phyloP scores from a whole-genome alignment of 805 yeast genomes.

The Komagataella ulmi region DNA sequence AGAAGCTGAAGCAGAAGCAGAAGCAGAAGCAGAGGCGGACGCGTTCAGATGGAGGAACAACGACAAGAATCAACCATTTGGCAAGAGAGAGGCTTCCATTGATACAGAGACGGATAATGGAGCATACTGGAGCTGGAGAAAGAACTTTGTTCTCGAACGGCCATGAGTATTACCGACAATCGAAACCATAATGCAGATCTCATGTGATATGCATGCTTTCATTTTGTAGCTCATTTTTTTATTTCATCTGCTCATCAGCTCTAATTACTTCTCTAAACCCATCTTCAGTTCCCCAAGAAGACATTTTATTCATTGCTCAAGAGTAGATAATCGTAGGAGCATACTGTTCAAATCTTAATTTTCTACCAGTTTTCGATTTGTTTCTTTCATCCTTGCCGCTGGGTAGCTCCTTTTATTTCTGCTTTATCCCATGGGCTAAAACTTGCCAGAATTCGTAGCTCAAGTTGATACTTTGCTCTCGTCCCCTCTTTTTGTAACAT shows the following conservation, averaged over 20 bases:
- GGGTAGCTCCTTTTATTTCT: background rate
- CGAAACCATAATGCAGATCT: background rate
- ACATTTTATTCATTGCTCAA: background rate
- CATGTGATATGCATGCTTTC: background rate
- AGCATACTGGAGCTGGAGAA: background rate
- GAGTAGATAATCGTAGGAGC: background rate
- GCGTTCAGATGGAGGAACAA: constrained; percentile 4
- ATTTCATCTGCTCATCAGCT: background rate
- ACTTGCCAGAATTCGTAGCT: background rate
- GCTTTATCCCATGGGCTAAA: background rate
- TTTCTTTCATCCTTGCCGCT: background rate
- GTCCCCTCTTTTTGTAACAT: constrained; percentile 15
- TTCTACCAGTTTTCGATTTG: background rate
- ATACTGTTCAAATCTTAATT: no score
- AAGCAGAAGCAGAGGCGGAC: constrained; percentile 10
- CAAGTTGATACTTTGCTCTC: background rate
- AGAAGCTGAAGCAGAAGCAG: constrained; percentile 5
- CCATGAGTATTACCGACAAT: background rate
- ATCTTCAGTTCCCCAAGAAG: background rate
- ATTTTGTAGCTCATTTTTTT: background rate
- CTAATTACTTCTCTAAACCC: background rate
- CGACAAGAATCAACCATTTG: background rate
- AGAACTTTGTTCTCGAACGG: background rate
- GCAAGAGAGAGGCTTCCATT: constrained; percentile 8
- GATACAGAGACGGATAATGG: constrained; percentile 2